A percentile compares a stretch with the other conserved stretches of the same genome.
phyloP scores from a whole-genome alignment of 345 rosid species.

The Jatropha curcas region DNA sequence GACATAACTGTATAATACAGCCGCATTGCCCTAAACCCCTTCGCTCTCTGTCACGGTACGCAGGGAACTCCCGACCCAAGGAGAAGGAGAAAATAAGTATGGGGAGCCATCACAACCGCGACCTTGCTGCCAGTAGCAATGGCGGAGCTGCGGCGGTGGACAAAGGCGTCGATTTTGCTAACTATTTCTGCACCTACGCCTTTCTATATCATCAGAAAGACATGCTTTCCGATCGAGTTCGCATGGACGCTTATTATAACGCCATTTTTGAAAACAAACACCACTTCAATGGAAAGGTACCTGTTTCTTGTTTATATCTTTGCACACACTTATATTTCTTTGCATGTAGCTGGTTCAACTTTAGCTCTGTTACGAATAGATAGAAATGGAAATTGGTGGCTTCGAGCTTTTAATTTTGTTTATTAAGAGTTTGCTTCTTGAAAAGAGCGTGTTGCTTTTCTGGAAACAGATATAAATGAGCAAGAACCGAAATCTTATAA shows the following conservation, averaged over 20 bases:
- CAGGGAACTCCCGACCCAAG: not conserved
- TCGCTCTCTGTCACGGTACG: constrained; percentile 1
- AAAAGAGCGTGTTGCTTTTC: too few species aligned
- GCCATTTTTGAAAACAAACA: constrained; percentile 73
- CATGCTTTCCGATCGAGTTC: constrained; percentile 96
- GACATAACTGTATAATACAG: not conserved
- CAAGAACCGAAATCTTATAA: too few species aligned
- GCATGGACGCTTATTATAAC: constrained; percentile 93
- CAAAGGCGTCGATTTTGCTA: constrained; percentile 84
- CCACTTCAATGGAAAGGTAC: constrained; percentile 85
- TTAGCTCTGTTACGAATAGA: too few species aligned
- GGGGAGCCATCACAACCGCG: constrained; percentile 55
- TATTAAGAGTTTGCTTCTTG: too few species aligned
- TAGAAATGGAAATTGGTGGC: too few species aligned
- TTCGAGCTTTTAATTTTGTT: too few species aligned
- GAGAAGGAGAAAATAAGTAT: constrained; percentile 19
- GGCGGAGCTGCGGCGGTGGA: constrained; percentile 48
- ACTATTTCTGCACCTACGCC: constrained; percentile 88
- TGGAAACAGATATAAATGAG: too few species aligned
- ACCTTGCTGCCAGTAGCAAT: constrained; percentile 28
- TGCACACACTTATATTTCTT: too few species aligned
- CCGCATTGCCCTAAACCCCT: constrained; percentile 8
- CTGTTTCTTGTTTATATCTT: too few species aligned
- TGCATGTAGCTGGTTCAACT: too few species aligned
- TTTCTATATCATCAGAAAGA: constrained; percentile 96